A percentile compares a stretch with the other conserved stretches of the same genome.
Conservation (phyloP, 176 grass and related monocot species). For the Urochloa ruziziensis region DNA sequence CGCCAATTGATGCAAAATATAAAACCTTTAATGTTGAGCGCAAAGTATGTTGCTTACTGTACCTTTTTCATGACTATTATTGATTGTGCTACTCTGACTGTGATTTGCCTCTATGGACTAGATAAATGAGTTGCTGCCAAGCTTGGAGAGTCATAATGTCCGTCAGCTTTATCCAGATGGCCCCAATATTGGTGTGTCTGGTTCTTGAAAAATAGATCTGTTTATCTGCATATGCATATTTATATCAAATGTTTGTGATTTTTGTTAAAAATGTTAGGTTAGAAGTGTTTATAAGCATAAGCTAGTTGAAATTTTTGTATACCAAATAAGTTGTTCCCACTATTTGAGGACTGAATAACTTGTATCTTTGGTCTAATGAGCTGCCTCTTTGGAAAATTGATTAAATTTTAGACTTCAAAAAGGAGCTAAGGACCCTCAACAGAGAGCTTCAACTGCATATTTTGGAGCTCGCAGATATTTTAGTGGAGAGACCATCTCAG, state of each 20-base stretch:
- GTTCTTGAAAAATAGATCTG: neutral
- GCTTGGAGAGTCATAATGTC: slow-evolving; percentile 80
- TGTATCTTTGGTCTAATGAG: neutral
- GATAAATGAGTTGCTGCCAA: slow-evolving; percentile 81
- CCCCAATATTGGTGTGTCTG: slow-evolving; percentile 52
- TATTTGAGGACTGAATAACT: neutral
- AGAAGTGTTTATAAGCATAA: neutral
- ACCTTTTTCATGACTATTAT: neutral
- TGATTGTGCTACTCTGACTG: neutral
- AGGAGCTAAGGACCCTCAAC: slow-evolving; percentile 85
- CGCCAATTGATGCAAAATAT: slow-evolving; percentile 49
- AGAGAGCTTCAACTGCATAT: slow-evolving; percentile 96
- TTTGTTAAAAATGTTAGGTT: slow-evolving; percentile 20
- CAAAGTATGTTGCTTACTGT: slow-evolving; percentile 50
- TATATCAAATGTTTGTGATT: neutral
- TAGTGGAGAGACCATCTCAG: slow-evolving; percentile 90
- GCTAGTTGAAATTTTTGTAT: neutral
- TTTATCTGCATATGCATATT: neutral
- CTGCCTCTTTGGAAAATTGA: neutral
- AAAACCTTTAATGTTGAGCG: slow-evolving; percentile 61
- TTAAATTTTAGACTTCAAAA: slow-evolving; percentile 75
- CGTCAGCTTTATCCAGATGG: slow-evolving; percentile 78
- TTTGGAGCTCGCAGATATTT: slow-evolving; percentile 86
- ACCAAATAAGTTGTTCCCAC: neutral
- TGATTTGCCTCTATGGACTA: slow-evolving; percentile 14